Base-by-base conservation (phyloP, 257 asterid species). In the Galeopsis tetrahit region DNA sequence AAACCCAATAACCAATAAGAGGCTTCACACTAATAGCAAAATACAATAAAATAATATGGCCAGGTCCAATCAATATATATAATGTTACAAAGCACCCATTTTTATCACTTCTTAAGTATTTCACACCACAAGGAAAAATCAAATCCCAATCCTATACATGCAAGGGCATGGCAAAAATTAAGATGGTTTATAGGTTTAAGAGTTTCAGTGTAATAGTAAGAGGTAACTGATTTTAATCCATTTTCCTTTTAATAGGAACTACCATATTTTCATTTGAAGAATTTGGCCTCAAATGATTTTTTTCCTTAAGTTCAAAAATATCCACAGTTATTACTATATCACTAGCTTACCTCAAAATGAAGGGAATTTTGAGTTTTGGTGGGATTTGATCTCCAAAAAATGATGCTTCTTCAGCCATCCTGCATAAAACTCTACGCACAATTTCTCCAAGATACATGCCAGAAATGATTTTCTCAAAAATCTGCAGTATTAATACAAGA, bases 381-480 rank as follows among this genome's bases (percentile, higher is more conserved):
- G 97, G 99, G 75, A 91, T 56, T 40, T 13, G 48, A 58, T 89
- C 96, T 36, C 97, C 97, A 38, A 94, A 94, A 71, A 94, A 69
- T 52, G 81, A 76, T 46, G 97, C 93, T 80, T 94, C 97, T 75
- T 87, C 81, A 5, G 96, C 97, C 96, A 94, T 83, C 82, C 83
- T 84, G 68, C 76, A 85, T 85, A 94, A 74, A 48, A 91, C 97
- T 79, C 93, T 88, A 44, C 97, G 91, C 4, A 94, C 96, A 55
- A 94, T 82, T 85, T 94, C 99, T 63, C 99, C 99, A 57, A 94
- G 79, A 82, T 91, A 94, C 99, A 91, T 94, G 44, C 99, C 99
- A 44, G 99, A 94, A 15, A 91, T 87, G 3, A 80, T 43, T 84
- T 94, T 94, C 85, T 94, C 99, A 77, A 82, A 94, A 72, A 90